A percentile compares a stretch with the other conserved stretches of the same genome.
phyloP scores from a whole-genome alignment of 768 basidiomycete genomes.

The Boletus reticuloceps region DNA sequence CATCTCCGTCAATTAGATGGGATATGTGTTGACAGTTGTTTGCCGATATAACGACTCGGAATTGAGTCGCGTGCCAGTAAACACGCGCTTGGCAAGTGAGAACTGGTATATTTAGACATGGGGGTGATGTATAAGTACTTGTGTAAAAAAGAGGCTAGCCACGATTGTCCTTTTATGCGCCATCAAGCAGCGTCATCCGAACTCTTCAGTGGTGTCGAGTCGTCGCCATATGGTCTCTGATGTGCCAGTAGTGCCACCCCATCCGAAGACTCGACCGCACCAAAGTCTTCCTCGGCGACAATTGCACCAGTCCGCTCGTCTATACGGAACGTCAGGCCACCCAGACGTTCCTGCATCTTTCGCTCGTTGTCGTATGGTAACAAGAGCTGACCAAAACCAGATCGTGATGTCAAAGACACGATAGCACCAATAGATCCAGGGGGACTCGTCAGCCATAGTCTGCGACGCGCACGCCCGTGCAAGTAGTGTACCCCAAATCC shows the following conservation, averaged over 20 bases:
- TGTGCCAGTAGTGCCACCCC: conserved; percentile 14
- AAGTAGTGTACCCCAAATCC: conserved; percentile 47
- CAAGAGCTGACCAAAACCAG: conserved; percentile 62
- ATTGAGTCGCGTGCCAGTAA: not conserved
- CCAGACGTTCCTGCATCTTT: conserved; percentile 46
- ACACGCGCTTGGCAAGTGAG: not conserved
- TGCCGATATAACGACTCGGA: not conserved
- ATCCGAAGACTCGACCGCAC: conserved; percentile 3
- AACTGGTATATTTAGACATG: not conserved
- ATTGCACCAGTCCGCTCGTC: conserved; percentile 62
- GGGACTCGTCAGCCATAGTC: conserved; percentile 48
- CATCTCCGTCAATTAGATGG: conserved; percentile 4
- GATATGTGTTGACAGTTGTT: conserved; percentile 26
- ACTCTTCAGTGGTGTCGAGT: conserved; percentile 2
- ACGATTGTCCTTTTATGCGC: not conserved
- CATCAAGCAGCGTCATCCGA: not conserved
- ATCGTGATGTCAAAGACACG: conserved; percentile 54
- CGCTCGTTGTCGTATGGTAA: conserved; percentile 53
- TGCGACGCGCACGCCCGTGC: conserved; percentile 45
- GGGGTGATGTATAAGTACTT: too few species aligned
- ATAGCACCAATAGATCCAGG: conserved; percentile 62
- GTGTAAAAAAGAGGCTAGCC: not conserved
- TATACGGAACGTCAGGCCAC: conserved; percentile 50
- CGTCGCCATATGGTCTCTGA: conserved; percentile 5
- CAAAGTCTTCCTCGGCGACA: conserved; percentile 47